Conservation (phyloP, 1,284 basidiomycete genomes). For the Wolfiporia cocos region DNA sequence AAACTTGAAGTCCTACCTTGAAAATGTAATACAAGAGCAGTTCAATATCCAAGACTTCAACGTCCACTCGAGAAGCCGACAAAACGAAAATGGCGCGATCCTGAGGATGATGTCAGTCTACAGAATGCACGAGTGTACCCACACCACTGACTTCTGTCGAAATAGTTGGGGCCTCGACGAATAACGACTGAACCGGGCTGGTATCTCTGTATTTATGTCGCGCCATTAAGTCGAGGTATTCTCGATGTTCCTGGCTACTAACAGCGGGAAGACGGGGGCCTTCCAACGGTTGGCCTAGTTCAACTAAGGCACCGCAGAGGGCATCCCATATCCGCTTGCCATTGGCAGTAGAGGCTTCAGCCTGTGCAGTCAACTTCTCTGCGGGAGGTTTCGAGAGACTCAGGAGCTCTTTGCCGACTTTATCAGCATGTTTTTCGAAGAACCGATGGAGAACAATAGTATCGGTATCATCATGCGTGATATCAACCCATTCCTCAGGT, state of each 20-base stretch:
- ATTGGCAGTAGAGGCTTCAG: constrained; percentile 47
- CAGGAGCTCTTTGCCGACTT: constrained; percentile 78
- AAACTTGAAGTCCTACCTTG: too few species aligned
- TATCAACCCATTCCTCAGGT: constrained; percentile 66
- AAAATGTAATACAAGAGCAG: constrained; percentile 80
- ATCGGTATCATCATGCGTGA: constrained; percentile 75
- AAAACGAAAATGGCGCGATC: constrained; percentile 54
- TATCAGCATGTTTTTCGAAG: constrained; percentile 77
- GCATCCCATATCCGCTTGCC: constrained; percentile 76
- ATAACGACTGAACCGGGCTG: constrained; percentile 59
- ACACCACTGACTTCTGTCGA: neutral
- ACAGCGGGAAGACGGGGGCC: constrained; percentile 49
- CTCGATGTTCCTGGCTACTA: constrained; percentile 47
- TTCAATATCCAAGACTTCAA: constrained; percentile 83
- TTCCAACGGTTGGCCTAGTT: constrained; percentile 69
- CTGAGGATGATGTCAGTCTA: constrained; percentile 25
- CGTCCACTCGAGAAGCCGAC: constrained; percentile 63
- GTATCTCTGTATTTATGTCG: constrained; percentile 61
- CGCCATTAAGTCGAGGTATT: constrained; percentile 65
- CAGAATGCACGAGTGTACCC: neutral
- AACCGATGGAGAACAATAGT: constrained; percentile 78
- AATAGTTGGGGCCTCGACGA: constrained; percentile 52
- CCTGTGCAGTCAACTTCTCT: constrained; percentile 34
- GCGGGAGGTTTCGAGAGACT: constrained; percentile 59
- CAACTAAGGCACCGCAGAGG: constrained; percentile 70